Percentiles rank a stretch among this genome's conserved stretches.
Evolutionary conservation across 2,329 filamentous ascomycete genomes (phyloP).

Genomic region (Boeremia lycopersici): DNA sequence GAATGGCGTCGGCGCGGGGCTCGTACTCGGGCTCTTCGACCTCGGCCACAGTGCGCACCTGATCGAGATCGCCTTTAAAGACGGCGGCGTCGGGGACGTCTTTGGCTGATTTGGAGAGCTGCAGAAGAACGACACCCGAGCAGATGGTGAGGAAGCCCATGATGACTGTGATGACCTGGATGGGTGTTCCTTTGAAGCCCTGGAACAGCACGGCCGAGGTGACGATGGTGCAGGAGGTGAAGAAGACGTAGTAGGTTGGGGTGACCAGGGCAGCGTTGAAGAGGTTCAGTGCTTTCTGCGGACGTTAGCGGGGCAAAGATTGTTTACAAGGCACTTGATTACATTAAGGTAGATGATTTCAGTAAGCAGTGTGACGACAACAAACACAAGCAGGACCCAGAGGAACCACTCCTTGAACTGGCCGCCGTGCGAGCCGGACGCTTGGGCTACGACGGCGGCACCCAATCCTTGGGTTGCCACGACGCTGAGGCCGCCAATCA

Average conservation of each 20-base stretch:
- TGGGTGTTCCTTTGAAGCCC: conserved; percentile 86
- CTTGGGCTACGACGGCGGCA: conserved; percentile 87
- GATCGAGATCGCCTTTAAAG: conserved; percentile 90
- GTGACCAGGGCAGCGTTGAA: conserved; percentile 98
- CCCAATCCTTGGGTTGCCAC: conserved; percentile 94
- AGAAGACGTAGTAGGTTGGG: conserved; percentile 98
- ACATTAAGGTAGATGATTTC: conserved; percentile 97
- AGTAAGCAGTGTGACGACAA: conserved; percentile 83
- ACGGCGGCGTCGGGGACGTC: conserved; percentile 93
- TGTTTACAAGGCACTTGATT: conserved; percentile 54
- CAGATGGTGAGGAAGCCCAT: conserved; percentile 95
- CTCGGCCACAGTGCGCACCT: conserved; percentile 92
- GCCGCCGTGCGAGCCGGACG: conserved; percentile 67
- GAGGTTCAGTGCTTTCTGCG: conserved; percentile 94
- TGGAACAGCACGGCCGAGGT: conserved; percentile 91
- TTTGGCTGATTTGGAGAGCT: conserved; percentile 97
- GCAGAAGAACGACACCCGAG: conserved; percentile 85
- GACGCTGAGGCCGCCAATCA: conserved; percentile 91
- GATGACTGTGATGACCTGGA: conserved; percentile 84
- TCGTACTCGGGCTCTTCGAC: conserved; percentile 96
- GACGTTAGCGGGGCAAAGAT: conserved; percentile 37
- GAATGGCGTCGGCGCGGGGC: conserved; percentile 94
- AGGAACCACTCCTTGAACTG: conserved; percentile 99
- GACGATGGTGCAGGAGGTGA: conserved; percentile 93
- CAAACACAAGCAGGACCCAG: conserved; percentile 89